Conservation (phyloP, 768 basidiomycete genomes). For the Coprinopsis marcescibilis region DNA sequence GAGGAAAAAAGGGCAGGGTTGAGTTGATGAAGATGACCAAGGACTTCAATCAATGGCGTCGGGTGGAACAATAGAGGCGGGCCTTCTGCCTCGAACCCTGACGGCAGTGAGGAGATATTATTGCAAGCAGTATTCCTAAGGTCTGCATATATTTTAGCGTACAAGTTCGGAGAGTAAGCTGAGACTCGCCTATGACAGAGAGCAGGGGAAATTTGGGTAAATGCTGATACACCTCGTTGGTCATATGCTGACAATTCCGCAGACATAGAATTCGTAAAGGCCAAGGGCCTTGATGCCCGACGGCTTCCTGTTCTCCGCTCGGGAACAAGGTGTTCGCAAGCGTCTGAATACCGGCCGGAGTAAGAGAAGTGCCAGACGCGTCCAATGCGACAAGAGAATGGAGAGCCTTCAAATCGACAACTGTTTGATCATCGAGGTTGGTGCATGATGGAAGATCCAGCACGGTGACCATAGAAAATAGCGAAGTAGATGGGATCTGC, state of each 20-base stretch:
- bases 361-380: conserved; percentile 47
- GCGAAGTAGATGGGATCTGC: conserved; percentile 41
- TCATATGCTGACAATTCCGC: conserved; percentile 45
- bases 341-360: conserved; percentile 44
- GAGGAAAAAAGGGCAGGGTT: conserved; percentile 28
- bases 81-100: conserved; percentile 21
- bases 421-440: conserved; percentile 53
- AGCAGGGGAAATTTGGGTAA: conserved; percentile 52
- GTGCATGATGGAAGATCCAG: conserved; percentile 51
- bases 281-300: conserved; percentile 41
- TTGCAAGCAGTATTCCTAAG: conserved; percentile 44
- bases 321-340: conserved; percentile 42
- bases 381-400: conserved; percentile 61
- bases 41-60: conserved; percentile 28
- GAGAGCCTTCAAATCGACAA: conserved; percentile 44
- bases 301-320: not conserved
- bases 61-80: conserved; percentile 35
- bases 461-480: conserved; percentile 62
- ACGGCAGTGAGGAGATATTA: conserved; percentile 18
- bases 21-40: conserved; percentile 22
- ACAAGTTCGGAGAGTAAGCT: conserved; percentile 13
- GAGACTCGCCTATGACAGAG: conserved; percentile 50
- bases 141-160: too few relatives aligned
- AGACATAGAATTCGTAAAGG: conserved; percentile 54
- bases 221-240: conserved; percentile 33